Evolutionary conservation across 176 grass and related monocot genomes (phyloP).

Genomic region (Oropetium thomaeum): DNA sequence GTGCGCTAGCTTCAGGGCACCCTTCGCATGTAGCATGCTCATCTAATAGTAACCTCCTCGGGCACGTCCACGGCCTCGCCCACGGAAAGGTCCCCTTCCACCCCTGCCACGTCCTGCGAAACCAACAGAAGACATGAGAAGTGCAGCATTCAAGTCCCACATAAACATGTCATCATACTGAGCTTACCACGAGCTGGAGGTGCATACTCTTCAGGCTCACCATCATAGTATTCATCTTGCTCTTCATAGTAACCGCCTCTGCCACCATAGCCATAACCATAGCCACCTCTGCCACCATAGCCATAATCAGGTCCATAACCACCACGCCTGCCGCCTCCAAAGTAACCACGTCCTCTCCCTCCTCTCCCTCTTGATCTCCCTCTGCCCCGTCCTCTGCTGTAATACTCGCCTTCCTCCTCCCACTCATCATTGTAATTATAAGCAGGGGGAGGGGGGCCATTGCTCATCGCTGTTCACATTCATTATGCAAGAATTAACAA

Average conservation of each 20-base stretch:
- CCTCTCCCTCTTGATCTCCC: conserved; percentile 50
- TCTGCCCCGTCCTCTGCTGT: conserved; percentile 50
- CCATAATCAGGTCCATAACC: conserved; percentile 58
- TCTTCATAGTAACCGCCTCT: conserved; percentile 48
- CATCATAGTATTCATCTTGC: conserved; percentile 52
- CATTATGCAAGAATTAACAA: conserved; percentile 19
- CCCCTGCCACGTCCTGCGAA: conserved; percentile 41
- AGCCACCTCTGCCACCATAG: conserved; percentile 44
- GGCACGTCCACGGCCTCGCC: conserved; percentile 20
- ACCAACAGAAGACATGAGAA: background rate
- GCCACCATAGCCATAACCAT: conserved; percentile 49
- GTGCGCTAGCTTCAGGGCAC: background rate
- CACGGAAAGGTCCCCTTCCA: conserved; percentile 35
- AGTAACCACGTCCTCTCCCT: conserved; percentile 48
- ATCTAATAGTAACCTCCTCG: conserved; percentile 30
- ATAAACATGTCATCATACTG: background rate
- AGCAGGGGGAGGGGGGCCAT: conserved; percentile 41
- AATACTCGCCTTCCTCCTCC: conserved; percentile 54
- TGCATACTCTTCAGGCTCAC: conserved; percentile 31
- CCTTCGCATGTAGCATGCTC: background rate
- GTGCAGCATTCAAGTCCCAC: background rate
- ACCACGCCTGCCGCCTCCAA: conserved; percentile 52
- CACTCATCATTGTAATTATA: conserved; percentile 43
- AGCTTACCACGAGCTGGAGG: conserved; percentile 52
- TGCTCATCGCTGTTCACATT: conserved; percentile 51